Evolutionary conservation across 805 yeast species (phyloP), one percentile per base, ranked within the genome.

Genomic region (Peterozyma toletana): DNA sequence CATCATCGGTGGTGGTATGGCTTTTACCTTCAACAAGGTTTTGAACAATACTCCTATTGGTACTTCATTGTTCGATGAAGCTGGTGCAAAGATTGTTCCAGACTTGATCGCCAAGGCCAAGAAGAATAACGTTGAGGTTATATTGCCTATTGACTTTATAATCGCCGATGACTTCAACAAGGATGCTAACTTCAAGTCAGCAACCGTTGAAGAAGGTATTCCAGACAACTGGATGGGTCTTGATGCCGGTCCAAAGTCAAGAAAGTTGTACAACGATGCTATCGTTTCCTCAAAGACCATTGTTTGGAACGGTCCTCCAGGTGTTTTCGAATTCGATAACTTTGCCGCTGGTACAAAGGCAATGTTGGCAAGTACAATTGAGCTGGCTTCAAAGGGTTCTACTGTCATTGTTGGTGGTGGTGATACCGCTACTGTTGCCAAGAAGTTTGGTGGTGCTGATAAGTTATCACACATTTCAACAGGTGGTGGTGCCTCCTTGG

Each of bases 221-320:
- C 95, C 97, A 64, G 95, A 83, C 57, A 82, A 83, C 58, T 84
- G 95, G 86, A 83, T 85, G 82, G 99, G 99, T 64, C 79, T 93
- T 62, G 99, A 93, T 71, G 80, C 81, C 60, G 99, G 99, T 72
- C 90, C 89, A 72, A 83, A 86, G 75, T 78, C 96, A 50, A 75
- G 79, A 60, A 77, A 80, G 68, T 76, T 85, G 56, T 93, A 86
- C 66, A 78, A 83, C 54, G 81, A 73, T 54, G 83, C 96, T 53
- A 87, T 93, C 58, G 84, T 85, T 53, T 77, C 83, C 71, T 95
- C 99, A 57, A 89, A 91, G 82, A 93, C 99, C 61, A 91, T 93
- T 60, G 93, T 93, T 66, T 93, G 99, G 99, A 93, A 93, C 77
- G 99, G 99, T 68, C 99, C 99, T 53, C 97, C 99, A 71, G 99